Evolutionary conservation across 257 asterid species (phyloP).

Genomic region (Nicotiana tabacum): DNA sequence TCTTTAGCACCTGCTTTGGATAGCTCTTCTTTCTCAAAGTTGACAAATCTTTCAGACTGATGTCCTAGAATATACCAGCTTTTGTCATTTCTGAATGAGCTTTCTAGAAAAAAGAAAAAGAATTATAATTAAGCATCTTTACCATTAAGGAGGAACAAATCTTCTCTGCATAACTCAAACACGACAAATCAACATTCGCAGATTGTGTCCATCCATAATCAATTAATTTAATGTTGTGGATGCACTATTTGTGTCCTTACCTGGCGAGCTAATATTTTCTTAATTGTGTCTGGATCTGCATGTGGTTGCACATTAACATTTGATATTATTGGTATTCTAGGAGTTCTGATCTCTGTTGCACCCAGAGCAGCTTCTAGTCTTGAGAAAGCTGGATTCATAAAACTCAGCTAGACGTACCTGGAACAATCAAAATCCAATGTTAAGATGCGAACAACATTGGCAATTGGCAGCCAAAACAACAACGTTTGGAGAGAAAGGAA

Average conservation of each 20-base stretch:
- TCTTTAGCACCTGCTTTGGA: no score
- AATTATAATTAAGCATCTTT: no score
- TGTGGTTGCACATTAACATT: constrained; percentile 85
- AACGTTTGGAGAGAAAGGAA: background rate
- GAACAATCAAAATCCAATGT: background rate
- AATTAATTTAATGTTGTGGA: background rate
- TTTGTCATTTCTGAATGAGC: no score
- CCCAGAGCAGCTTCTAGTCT: constrained; percentile 77
- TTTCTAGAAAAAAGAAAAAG: no score
- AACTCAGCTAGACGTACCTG: constrained; percentile 90
- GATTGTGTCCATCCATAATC: constrained; percentile 23
- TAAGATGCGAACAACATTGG: constrained; percentile 9
- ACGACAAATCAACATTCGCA: constrained; percentile 8
- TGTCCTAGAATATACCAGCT: no score
- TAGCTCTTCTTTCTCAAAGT: no score
- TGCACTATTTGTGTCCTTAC: constrained; percentile 7
- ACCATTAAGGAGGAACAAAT: no score
- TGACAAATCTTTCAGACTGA: no score
- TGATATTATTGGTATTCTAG: constrained; percentile 90
- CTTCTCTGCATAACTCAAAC: constrained; percentile 10
- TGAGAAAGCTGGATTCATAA: constrained; percentile 94
- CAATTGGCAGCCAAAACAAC: background rate
- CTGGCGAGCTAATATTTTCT: constrained; percentile 51
- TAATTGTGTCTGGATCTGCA: constrained; percentile 46
- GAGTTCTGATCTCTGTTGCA: constrained; percentile 60